These are phyloP conservation scores for Aspergillus conjunctus DNA, from an alignment of 495 filamentous ascomycete species.

Conservation along the genomic window DNA sequence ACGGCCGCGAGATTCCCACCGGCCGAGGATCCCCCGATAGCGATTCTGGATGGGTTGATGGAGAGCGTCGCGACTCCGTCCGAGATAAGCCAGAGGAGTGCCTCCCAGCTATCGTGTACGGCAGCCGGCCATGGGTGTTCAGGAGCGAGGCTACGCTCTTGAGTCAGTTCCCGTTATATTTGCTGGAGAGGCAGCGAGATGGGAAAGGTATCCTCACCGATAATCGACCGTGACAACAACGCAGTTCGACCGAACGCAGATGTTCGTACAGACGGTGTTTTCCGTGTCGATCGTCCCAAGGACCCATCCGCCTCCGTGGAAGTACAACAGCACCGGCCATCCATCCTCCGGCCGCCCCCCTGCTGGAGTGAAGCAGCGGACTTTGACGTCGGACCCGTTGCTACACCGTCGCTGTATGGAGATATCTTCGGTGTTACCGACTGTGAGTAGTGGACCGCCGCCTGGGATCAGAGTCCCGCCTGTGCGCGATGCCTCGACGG, in stretches of 20 bases:
- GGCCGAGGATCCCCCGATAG: constrained; percentile 6
- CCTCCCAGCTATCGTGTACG: constrained; percentile 59
- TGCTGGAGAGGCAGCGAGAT: neutral
- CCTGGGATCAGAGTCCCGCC: constrained; percentile 57
- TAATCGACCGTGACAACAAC: constrained; percentile 61
- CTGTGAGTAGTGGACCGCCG: constrained; percentile 50
- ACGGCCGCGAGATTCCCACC: constrained; percentile 4
- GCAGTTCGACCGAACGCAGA: constrained; percentile 52
- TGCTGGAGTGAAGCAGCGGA: constrained; percentile 50
- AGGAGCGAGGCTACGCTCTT: constrained; percentile 49
- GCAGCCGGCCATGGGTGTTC: constrained; percentile 59
- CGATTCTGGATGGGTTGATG: neutral
- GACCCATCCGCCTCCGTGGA: constrained; percentile 63
- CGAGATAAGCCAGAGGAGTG: constrained; percentile 53
- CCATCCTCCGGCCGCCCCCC: constrained; percentile 45
- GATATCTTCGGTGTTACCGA: constrained; percentile 53
- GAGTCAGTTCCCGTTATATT: neutral
- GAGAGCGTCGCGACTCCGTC: constrained; percentile 31
- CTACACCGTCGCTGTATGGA: constrained; percentile 46
- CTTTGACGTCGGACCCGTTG: constrained; percentile 45
- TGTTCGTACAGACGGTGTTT: constrained; percentile 57
- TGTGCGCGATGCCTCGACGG: constrained; percentile 53
- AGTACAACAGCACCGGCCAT: constrained; percentile 59
- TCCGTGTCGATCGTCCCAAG: constrained; percentile 60
- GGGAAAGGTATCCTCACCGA: constrained; percentile 34